These are phyloP conservation scores for Canavalia gladiata DNA, from an alignment of 306 rosid genomes.

Conservation along the genomic window DNA sequence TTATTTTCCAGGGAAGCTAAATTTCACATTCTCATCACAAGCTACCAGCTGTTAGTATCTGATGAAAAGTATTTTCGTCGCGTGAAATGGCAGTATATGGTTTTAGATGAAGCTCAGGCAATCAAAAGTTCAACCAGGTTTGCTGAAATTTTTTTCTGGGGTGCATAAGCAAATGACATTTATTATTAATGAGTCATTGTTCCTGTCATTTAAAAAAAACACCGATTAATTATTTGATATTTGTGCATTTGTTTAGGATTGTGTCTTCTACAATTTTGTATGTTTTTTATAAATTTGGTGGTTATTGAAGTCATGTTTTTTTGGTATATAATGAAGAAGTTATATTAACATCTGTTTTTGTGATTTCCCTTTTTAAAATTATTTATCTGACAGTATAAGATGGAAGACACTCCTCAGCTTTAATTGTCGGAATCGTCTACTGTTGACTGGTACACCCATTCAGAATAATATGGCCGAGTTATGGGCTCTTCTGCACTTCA, in stretches of 20 bases:
- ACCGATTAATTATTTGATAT: constrained; percentile 20
- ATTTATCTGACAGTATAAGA: constrained; percentile 78
- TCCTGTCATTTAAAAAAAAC: not conserved
- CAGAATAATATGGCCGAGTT: constrained; percentile 99
- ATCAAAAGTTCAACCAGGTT: constrained; percentile 94
- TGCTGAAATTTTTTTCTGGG: constrained; percentile 38
- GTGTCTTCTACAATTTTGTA: constrained; percentile 18
- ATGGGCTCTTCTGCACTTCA: constrained; percentile 99
- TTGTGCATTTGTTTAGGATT: constrained; percentile 32
- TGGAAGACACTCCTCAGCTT: constrained; percentile 99
- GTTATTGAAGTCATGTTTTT: constrained; percentile 6
- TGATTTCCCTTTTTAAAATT: constrained; percentile 21
- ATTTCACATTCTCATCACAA: constrained; percentile 94
- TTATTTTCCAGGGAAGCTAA: constrained; percentile 83
- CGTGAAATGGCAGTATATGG: constrained; percentile 99
- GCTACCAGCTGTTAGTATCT: constrained; percentile 90
- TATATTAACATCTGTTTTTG: constrained; percentile 25
- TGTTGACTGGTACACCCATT: constrained; percentile 96
- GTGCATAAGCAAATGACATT: constrained; percentile 30
- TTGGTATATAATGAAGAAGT: not conserved
- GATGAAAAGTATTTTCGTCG: constrained; percentile 93
- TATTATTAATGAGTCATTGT: constrained; percentile 36
- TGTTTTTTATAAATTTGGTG: constrained; percentile 12
- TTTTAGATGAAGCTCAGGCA: constrained; percentile 99
- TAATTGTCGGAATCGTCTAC: constrained; percentile 94